These are phyloP conservation scores for Ilex paraguariensis DNA, from an alignment of 305 asterid species.

Conservation along the genomic window DNA sequence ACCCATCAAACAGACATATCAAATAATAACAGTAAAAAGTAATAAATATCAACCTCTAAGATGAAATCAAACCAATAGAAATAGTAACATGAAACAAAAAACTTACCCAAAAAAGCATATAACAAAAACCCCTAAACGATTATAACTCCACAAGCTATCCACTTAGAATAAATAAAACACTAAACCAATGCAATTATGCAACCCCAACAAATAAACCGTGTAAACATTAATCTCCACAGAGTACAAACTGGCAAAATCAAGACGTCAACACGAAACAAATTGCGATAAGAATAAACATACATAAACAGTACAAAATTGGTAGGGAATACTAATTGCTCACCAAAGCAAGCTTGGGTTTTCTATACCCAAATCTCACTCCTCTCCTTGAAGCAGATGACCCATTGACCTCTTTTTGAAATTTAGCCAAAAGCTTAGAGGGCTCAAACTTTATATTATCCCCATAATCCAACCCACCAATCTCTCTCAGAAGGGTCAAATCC, in stretches of 20 bases:
- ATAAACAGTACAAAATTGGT: not conserved
- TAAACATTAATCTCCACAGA: slow-evolving; percentile 4
- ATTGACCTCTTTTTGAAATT: slow-evolving; percentile 54
- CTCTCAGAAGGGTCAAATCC: slow-evolving; percentile 52
- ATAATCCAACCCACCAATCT: slow-evolving; percentile 53
- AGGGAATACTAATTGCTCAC: slow-evolving; percentile 29
- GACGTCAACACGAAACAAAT: slow-evolving; percentile 11
- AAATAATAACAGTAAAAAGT: too few relatives aligned
- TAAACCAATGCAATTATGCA: not conserved
- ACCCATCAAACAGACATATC: too few relatives aligned
- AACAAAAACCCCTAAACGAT: too few relatives aligned
- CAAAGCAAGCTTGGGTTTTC: slow-evolving; percentile 89
- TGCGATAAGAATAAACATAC: not conserved
- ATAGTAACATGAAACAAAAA: too few relatives aligned
- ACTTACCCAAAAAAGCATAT: too few relatives aligned
- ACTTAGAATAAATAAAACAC: not conserved
- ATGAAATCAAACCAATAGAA: too few relatives aligned
- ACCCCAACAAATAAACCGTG: not conserved
- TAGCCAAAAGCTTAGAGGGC: slow-evolving; percentile 47
- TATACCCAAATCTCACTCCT: slow-evolving; percentile 58
- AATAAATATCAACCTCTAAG: too few relatives aligned
- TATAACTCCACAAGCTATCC: too few relatives aligned
- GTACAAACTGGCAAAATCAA: not conserved
- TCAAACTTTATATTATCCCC: slow-evolving; percentile 75
- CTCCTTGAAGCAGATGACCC: slow-evolving; percentile 39